Base-by-base conservation (phyloP, 2,329 filamentous ascomycete species). In the Cercospora sp. region DNA sequence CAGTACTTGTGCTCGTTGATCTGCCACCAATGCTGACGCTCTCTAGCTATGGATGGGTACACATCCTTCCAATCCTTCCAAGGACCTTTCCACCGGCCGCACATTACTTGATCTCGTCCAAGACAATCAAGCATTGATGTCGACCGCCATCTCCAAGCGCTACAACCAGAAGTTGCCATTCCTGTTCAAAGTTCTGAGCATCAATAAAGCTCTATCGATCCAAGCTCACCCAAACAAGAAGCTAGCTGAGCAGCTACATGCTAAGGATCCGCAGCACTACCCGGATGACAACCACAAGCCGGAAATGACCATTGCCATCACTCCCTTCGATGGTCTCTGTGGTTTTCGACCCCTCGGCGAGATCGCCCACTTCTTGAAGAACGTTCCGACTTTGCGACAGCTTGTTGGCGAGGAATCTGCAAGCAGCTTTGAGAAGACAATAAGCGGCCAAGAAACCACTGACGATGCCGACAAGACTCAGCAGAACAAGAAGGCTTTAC, bases 271-370 rank as follows among this genome's bases (percentile, higher is more conserved):
- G 60, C 92, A 92, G 82, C 96, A 99, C 84, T 99, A 99, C 79
- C 95, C 94, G 81, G 93, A 99, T 84, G 94, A 98, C 84, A 99
- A 99, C 83, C 95, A 99, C 85, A 99, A 99, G 83, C 95, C 95
- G 37, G 95, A 99, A 82, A 99, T 99, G 95, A 94, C 95, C 70
- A 97, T 99, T 80, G 95, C 95, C 70, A 90, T 99, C 76, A 98
- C 95, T 0, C 90, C 93, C 0, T 99, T 99, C 73, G 94, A 98
- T 79, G 95, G 95, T 0, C 87, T 99, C 37, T 99, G 95, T 76
- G 95, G 95, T 37, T 99, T 99, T 85, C 88, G 95, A 9, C 95
- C 95, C 0, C 84, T 97, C 24, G 84, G 82, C 5, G 94, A 99
- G 81, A 95, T 98, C 70, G 85, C 89, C 0, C 92, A 97, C 79